Evolutionary conservation across 1,284 basidiomycete genomes (phyloP).

Genomic region (Austroboletus novae-zelandiae): DNA sequence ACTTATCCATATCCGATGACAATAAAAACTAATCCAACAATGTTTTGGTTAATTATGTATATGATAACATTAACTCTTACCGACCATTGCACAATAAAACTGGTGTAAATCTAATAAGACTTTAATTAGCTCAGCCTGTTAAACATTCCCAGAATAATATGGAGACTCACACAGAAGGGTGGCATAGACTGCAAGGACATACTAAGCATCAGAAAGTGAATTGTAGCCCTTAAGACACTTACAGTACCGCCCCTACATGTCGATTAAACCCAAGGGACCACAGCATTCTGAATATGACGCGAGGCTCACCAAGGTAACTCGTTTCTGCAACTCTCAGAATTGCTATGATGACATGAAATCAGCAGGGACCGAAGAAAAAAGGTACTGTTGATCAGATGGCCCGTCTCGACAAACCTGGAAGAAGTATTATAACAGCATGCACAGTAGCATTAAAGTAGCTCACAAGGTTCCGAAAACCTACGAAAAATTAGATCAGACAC

Average conservation of each 20-base stretch:
- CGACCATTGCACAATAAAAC: constrained; percentile 8
- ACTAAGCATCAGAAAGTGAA: not conserved
- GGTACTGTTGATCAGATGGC: not conserved
- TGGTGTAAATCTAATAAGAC: constrained; percentile 1
- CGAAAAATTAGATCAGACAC: not conserved
- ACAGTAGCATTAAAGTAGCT: not conserved
- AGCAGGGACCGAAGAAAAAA: not conserved
- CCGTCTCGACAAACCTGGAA: constrained; percentile 6
- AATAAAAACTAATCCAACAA: constrained; percentile 12
- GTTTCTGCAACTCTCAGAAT: constrained; percentile 2
- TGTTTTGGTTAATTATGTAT: not conserved
- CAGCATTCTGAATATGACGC: not conserved
- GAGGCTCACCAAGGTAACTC: constrained; percentile 7
- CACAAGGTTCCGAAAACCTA: constrained; percentile 10
- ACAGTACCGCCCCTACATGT: constrained; percentile 11
- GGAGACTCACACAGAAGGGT: constrained; percentile 1
- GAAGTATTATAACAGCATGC: not conserved
- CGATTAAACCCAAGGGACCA: not conserved
- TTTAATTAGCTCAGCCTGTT: too few relatives aligned
- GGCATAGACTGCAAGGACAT: not conserved
- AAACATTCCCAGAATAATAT: not conserved
- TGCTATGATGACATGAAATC: not conserved
- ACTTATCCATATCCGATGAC: constrained; percentile 18
- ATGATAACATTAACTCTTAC: not conserved
- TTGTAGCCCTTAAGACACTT: not conserved